phyloP scores from a whole-genome alignment of 2,329 filamentous ascomycete genomes.

The Rhynchosporium graminicola region DNA sequence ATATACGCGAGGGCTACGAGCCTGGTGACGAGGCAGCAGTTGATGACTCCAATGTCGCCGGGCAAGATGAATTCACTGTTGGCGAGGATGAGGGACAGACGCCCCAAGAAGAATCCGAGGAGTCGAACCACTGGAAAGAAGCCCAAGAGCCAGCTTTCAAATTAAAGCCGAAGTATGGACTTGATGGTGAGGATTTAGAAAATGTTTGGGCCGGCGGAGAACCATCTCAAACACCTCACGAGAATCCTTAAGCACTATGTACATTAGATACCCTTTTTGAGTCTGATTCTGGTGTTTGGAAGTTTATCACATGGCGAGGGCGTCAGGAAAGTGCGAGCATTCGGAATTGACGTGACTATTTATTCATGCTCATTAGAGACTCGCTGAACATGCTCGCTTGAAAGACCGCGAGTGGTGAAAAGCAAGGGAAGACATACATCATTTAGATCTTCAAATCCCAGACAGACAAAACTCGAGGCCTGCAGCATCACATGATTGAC shows the following conservation, averaged over 20 bases:
- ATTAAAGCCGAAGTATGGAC: slow-evolving; percentile 41
- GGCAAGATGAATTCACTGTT: slow-evolving; percentile 31
- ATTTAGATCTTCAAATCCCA: not conserved
- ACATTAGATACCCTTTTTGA: slow-evolving; percentile 27
- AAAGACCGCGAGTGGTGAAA: too few species aligned
- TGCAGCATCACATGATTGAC: slow-evolving; percentile 4
- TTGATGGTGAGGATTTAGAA: slow-evolving; percentile 41
- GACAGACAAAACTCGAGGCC: not conserved
- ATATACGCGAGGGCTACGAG: slow-evolving; percentile 56
- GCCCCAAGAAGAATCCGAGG: slow-evolving; percentile 42
- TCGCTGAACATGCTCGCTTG: not conserved
- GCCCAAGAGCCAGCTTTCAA: slow-evolving; percentile 28
- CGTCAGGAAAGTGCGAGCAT: slow-evolving; percentile 19
- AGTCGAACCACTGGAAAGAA: slow-evolving; percentile 47
- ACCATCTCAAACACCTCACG: slow-evolving; percentile 32
- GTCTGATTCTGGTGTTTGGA: slow-evolving; percentile 3
- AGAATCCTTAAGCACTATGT: slow-evolving; percentile 38
- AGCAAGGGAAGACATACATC: not conserved
- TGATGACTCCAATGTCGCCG: slow-evolving; percentile 46
- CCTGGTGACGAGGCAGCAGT: slow-evolving; percentile 47
- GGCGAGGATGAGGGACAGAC: slow-evolving; percentile 39
- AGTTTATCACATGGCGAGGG: slow-evolving; percentile 27
- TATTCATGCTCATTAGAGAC: not conserved
- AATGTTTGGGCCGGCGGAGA: slow-evolving; percentile 41
- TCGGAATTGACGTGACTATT: not conserved